Conservation (phyloP, 179 eudicot genomes). For the Beta corolliflora region DNA sequence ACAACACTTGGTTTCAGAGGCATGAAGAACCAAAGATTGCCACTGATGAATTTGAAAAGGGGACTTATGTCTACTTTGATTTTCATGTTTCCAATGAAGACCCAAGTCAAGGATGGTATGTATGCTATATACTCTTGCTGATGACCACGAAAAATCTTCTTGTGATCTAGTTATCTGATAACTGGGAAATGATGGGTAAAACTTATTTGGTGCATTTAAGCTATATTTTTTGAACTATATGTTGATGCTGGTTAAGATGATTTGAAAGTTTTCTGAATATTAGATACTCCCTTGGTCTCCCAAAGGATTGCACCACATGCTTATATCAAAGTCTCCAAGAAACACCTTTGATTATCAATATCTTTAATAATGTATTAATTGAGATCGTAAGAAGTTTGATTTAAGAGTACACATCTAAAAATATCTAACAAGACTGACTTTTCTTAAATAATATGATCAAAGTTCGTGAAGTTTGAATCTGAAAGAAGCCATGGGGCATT, state of each 20-base stretch:
- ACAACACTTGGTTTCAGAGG: slow-evolving; percentile 95
- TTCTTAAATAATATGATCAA: no score
- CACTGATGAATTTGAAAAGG: slow-evolving; percentile 94
- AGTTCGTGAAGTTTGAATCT: no score
- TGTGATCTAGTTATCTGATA: background rate
- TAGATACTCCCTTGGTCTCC: background rate
- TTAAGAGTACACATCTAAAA: no score
- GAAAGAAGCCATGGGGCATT: no score
- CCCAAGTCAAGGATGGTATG: slow-evolving; percentile 90
- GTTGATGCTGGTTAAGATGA: background rate
- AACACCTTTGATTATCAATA: no score
- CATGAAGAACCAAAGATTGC: slow-evolving; percentile 95
- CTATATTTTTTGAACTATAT: background rate
- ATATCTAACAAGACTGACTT: no score
- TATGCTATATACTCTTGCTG: background rate
- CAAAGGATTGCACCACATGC: no score
- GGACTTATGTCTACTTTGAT: slow-evolving; percentile 96
- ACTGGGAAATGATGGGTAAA: background rate
- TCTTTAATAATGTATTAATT: no score
- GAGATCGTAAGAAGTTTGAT: no score
- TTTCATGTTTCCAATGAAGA: slow-evolving; percentile 74
- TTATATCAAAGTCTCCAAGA: no score
- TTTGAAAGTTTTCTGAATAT: background rate
- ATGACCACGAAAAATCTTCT: background rate
- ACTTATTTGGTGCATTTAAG: no score